phyloP scores from a whole-genome alignment of 2,329 filamentous ascomycete genomes.

The Ophiocordyceps robertsii region DNA sequence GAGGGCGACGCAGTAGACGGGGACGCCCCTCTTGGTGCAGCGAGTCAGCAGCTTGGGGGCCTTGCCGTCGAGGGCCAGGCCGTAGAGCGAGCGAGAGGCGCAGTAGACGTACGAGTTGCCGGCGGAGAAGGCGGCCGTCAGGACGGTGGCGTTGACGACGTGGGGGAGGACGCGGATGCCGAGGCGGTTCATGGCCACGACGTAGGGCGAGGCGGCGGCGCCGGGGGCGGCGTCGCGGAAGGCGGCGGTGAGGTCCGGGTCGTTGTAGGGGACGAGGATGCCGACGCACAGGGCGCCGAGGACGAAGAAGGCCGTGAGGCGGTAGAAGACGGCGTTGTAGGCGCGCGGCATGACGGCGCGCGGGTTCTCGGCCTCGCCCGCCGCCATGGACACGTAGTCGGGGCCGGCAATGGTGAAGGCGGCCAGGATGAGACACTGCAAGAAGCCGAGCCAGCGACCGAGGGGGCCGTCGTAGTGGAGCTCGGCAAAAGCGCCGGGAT shows the following conservation, averaged over 20 bases:
- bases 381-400: constrained; percentile 55
- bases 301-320: constrained; percentile 62
- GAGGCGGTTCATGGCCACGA: constrained; percentile 55
- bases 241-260: constrained; percentile 44
- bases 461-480: constrained; percentile 50
- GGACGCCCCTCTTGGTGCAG: constrained; percentile 54
- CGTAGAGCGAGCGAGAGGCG: constrained; percentile 54
- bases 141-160: constrained; percentile 60
- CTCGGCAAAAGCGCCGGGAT: constrained; percentile 58
- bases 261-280: constrained; percentile 57
- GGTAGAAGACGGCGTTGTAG: constrained; percentile 69
- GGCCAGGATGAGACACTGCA: constrained; percentile 61
- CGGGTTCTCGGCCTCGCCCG: constrained; percentile 60
- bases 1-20: constrained; percentile 56
- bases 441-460: constrained; percentile 63
- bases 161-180: constrained; percentile 50
- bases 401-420: constrained; percentile 56
- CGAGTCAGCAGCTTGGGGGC: constrained; percentile 45
- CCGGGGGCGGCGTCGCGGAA: constrained; percentile 46
- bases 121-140: constrained; percentile 53
- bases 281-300: constrained; percentile 61
- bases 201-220: constrained; percentile 55
- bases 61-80: constrained; percentile 54
- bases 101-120: constrained; percentile 54
- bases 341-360: constrained; percentile 57